Conservation (phyloP, 176 grass and related monocot genomes). For the bread wheat (Triticum aestivum) region DNA sequence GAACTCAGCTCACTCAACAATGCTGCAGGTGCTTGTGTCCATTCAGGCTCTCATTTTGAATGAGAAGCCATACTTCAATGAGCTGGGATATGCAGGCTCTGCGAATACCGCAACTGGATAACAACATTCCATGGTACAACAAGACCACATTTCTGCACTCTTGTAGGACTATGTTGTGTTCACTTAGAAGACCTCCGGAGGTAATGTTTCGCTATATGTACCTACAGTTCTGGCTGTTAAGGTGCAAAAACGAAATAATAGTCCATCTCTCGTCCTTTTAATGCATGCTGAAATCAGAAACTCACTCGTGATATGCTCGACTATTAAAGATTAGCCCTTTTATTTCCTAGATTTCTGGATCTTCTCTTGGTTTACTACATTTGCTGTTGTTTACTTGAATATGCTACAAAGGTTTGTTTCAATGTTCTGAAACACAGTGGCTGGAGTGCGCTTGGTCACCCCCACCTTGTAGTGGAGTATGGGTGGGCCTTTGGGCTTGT, state of each 20-base stretch:
- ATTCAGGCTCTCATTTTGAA: constrained; percentile 97
- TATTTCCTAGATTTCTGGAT: not conserved
- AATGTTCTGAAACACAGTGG: not conserved
- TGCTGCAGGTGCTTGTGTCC: constrained; percentile 89
- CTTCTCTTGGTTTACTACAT: not conserved
- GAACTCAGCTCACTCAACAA: constrained; percentile 73
- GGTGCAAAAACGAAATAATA: not conserved
- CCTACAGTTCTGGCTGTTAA: not conserved
- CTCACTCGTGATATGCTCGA: not conserved
- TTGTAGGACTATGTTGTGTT: constrained; percentile 89
- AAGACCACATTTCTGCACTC: constrained; percentile 61
- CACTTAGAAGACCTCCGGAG: constrained; percentile 68
- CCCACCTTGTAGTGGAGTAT: not conserved
- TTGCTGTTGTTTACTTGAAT: not conserved
- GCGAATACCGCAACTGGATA: constrained; percentile 46
- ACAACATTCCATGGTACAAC: constrained; percentile 46
- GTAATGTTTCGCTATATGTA: constrained; percentile 36
- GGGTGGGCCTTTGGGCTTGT: not conserved
- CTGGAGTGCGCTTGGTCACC: not conserved
- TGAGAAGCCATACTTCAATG: constrained; percentile 90
- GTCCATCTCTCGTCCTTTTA: not conserved
- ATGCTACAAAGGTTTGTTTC: not conserved
- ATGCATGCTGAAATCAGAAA: not conserved
- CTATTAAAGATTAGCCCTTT: not conserved
- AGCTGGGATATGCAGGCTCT: constrained; percentile 42